Percentiles rank a stretch among this genome's conserved stretches.
Conservation (phyloP, 192 early-diverging fungal species). For the Backusella liffmaniae region DNA sequence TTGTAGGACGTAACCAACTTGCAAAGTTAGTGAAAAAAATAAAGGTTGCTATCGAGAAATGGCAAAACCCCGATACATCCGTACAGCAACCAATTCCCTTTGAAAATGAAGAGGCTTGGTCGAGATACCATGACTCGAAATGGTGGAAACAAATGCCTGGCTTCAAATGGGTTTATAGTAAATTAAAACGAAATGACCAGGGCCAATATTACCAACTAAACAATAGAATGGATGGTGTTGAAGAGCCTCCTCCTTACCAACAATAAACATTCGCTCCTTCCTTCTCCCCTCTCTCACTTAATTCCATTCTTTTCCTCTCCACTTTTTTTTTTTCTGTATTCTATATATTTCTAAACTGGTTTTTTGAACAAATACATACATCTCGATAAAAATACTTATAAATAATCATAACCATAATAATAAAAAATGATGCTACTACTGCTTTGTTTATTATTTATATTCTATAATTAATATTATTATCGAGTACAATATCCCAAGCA, state of each 20-base stretch:
- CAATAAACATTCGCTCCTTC: neutral
- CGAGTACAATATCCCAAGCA: neutral
- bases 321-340: neutral
- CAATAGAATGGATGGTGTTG: neutral
- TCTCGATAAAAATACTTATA: neutral
- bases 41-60: conserved; percentile 24
- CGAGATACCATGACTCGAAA: neutral
- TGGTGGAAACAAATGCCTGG: conserved; percentile 24
- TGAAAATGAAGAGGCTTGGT: conserved; percentile 20
- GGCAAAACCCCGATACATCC: conserved; percentile 18
- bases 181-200: neutral
- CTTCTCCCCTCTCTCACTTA: neutral
- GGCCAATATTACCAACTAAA: conserved; percentile 8
- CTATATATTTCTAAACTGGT: neutral
- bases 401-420: neutral
- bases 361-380: neutral
- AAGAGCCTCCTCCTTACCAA: conserved; percentile 22
- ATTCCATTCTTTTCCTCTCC: neutral
- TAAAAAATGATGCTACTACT: neutral
- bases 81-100: neutral
- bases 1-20: conserved; percentile 25
- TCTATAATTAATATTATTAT: conserved; percentile 4
- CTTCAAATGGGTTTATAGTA: conserved; percentile 13
- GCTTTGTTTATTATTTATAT: neutral
- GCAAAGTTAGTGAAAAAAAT: conserved; percentile 10